Evolutionary conservation across 352 stramenopile genomes (phyloP).

Genomic region (Pythium volutum): DNA sequence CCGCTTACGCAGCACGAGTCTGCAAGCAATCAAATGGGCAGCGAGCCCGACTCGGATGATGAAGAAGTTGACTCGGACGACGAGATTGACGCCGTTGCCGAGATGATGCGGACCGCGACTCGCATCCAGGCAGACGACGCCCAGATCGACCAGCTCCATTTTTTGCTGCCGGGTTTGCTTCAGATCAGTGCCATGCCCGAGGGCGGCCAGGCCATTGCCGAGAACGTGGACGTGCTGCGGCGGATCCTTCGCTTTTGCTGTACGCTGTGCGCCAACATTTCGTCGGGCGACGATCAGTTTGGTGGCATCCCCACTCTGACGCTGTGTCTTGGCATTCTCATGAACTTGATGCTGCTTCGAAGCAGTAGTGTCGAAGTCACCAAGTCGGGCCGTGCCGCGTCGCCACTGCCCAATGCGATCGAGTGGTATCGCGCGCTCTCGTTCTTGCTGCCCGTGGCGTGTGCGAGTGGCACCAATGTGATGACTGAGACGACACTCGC

Average conservation of each 20-base stretch:
- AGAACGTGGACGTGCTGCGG: slow-evolving; percentile 56
- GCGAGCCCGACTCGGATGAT: slow-evolving; percentile 22
- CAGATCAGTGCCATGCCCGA: slow-evolving; percentile 69
- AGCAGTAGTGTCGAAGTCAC: slow-evolving; percentile 33
- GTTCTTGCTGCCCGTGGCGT: slow-evolving; percentile 74
- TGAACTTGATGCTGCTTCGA: slow-evolving; percentile 74
- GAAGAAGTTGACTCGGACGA: slow-evolving; percentile 76
- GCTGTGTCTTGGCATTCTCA: slow-evolving; percentile 68
- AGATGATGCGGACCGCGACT: slow-evolving; percentile 39
- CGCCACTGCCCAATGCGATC: slow-evolving; percentile 39
- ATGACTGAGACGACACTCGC: slow-evolving; percentile 42
- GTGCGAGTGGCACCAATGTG: slow-evolving; percentile 53
- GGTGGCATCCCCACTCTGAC: slow-evolving; percentile 68
- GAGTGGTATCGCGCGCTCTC: slow-evolving; percentile 73
- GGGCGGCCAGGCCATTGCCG: slow-evolving; percentile 49
- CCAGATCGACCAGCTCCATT: slow-evolving; percentile 74
- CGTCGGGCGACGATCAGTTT: slow-evolving; percentile 40
- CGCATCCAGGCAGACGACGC: slow-evolving; percentile 32
- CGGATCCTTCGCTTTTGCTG: slow-evolving; percentile 79
- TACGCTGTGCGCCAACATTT: slow-evolving; percentile 56
- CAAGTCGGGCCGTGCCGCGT: slow-evolving; percentile 9
- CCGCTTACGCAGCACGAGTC: slow-evolving; percentile 30
- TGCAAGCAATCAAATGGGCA: slow-evolving; percentile 2
- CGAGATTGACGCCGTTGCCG: slow-evolving; percentile 46
- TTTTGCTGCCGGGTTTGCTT: slow-evolving; percentile 74